phyloP scores from a whole-genome alignment of 352 stramenopile species.

The Phytophthora pini region DNA sequence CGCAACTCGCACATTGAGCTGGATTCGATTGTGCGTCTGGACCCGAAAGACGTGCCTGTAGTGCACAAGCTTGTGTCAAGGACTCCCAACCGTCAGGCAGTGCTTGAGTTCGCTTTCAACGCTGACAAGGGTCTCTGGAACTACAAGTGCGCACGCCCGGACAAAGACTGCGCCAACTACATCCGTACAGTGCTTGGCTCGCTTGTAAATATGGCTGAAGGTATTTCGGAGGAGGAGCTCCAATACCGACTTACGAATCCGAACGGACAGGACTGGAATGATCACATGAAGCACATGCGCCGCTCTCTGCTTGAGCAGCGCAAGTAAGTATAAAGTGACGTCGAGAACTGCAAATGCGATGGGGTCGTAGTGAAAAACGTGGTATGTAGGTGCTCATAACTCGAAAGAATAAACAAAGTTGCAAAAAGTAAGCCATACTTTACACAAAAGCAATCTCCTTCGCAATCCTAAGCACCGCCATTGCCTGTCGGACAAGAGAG shows the following conservation, averaged over 20 bases:
- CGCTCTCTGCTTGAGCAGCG: conserved; percentile 68
- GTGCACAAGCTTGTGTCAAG: conserved; percentile 75
- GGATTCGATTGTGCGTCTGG: conserved; percentile 81
- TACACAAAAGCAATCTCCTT: conserved; percentile 38
- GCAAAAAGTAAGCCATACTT: conserved; percentile 38
- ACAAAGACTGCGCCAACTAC: conserved; percentile 92
- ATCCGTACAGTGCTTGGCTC: conserved; percentile 91
- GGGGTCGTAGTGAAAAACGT: not conserved
- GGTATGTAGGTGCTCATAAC: not conserved
- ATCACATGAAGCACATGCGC: conserved; percentile 84
- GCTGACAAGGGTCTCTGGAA: conserved; percentile 90
- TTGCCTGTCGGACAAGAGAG: conserved; percentile 4
- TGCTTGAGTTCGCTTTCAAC: conserved; percentile 90
- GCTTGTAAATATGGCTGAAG: conserved; percentile 92
- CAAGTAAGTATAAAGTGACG: conserved; percentile 33
- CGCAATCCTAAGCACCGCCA: conserved; percentile 11
- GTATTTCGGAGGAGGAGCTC: conserved; percentile 91
- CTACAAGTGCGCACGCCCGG: conserved; percentile 87
- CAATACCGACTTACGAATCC: conserved; percentile 85
- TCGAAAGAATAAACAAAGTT: conserved; percentile 20
- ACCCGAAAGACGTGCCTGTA: conserved; percentile 73
- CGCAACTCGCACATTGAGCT: conserved; percentile 84
- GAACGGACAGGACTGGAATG: conserved; percentile 81
- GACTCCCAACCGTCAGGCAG: conserved; percentile 62
- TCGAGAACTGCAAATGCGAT: conserved; percentile 10